Evolutionary conservation across 2,329 filamentous ascomycete species (phyloP).

Genomic region (Pseudohalonectria lignicola): DNA sequence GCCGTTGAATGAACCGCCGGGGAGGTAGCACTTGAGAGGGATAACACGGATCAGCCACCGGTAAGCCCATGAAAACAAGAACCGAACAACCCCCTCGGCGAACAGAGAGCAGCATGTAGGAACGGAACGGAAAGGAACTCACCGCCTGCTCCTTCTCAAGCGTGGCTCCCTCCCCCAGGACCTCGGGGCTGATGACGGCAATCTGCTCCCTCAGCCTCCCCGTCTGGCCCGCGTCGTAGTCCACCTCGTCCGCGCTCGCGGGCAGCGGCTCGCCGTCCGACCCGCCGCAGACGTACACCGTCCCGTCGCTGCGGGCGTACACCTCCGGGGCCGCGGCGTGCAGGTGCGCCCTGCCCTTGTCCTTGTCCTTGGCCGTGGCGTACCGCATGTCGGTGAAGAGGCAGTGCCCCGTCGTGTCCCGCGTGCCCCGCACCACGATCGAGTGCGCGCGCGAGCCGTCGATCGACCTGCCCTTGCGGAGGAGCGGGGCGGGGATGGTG

Average conservation of each 20-base stretch:
- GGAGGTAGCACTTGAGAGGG: conserved; percentile 86
- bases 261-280: conserved; percentile 53
- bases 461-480: conserved; percentile 2
- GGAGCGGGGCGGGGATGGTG: background rate
- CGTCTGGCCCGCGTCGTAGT: conserved; percentile 65
- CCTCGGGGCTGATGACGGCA: conserved; percentile 46
- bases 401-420: conserved; percentile 1
- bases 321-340: conserved; percentile 62
- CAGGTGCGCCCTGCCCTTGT: conserved; percentile 49
- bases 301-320: conserved; percentile 78
- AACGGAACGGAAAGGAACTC: conserved; percentile 35
- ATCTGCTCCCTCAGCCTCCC: conserved; percentile 80
- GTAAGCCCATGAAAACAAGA: too few species aligned
- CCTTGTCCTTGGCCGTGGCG: conserved; percentile 34
- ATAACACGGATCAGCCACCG: too few species aligned
- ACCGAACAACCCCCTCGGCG: conserved; percentile 44
- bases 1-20: conserved; percentile 19
- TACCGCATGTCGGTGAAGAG: conserved; percentile 72
- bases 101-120: conserved; percentile 54
- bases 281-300: conserved; percentile 83
- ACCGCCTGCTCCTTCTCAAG: conserved; percentile 65
- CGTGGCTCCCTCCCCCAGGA: conserved; percentile 29
- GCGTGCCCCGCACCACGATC: background rate
- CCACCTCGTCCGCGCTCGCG: conserved; percentile 61
- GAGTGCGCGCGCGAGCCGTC: conserved; percentile 43